Percentiles rank a stretch among this genome's conserved stretches.
phyloP scores from a whole-genome alignment of 164 flowering plant genomes.

The Nymphaea thermarum region DNA sequence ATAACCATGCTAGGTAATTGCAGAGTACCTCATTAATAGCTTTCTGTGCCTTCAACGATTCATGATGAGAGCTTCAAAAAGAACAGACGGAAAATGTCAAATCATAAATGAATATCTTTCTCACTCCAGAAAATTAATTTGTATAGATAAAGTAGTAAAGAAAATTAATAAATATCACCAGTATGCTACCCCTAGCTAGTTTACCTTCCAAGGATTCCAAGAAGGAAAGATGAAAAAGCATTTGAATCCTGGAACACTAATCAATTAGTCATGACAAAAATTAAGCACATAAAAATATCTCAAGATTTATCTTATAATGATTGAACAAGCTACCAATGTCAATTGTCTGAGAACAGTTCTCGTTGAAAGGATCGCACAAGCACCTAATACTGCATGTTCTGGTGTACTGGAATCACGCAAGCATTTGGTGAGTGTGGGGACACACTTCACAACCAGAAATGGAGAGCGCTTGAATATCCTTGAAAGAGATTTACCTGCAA shows the following conservation, averaged over 20 bases:
- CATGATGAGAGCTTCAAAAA: slow-evolving; percentile 80
- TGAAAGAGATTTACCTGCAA: slow-evolving; percentile 81
- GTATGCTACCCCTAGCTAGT: not conserved
- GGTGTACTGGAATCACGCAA: slow-evolving; percentile 46
- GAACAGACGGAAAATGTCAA: not conserved
- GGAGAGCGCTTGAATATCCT: slow-evolving; percentile 94
- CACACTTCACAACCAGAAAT: slow-evolving; percentile 64
- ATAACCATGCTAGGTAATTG: not conserved
- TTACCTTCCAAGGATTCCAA: slow-evolving; percentile 83
- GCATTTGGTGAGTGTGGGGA: slow-evolving; percentile 53
- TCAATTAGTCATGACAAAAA: not conserved
- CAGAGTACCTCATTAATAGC: slow-evolving; percentile 77
- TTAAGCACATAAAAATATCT: not conserved
- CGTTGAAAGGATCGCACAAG: slow-evolving; percentile 72
- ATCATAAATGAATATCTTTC: not conserved
- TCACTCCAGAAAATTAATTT: not conserved
- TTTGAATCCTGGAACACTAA: slow-evolving; percentile 45
- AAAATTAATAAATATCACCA: not conserved
- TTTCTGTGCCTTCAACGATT: slow-evolving; percentile 86
- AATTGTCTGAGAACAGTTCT: slow-evolving; percentile 81
- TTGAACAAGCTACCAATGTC: slow-evolving; percentile 43
- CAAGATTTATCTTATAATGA: not conserved
- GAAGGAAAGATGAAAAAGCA: slow-evolving; percentile 67
- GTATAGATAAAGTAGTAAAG: not conserved
- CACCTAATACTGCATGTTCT: slow-evolving; percentile 82